Evolutionary conservation across 2,329 filamentous ascomycete species (phyloP).

Genomic region (Coniochaeta prunicola): DNA sequence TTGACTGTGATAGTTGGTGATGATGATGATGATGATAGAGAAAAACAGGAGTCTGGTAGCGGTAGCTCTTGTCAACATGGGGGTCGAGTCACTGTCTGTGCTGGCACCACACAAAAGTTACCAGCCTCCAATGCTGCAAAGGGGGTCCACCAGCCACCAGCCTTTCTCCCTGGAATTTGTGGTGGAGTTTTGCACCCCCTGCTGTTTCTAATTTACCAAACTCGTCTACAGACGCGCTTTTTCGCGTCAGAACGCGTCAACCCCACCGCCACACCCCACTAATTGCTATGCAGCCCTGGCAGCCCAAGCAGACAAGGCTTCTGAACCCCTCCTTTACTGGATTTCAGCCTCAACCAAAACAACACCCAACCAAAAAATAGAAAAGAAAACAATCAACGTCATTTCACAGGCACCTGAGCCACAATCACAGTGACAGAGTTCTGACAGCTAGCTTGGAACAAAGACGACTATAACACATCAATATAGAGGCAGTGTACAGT

Average conservation of each 20-base stretch:
- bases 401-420: not conserved
- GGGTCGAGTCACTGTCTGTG: not conserved
- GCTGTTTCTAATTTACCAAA: not conserved
- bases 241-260: not conserved
- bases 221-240: not conserved
- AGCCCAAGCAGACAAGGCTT: not conserved
- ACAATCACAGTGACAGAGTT: too few species aligned
- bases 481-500: too few species aligned
- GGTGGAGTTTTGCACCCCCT: too few species aligned
- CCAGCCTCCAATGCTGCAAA: not conserved
- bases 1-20: not conserved
- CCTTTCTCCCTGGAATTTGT: not conserved
- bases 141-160: not conserved
- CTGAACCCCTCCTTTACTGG: not conserved
- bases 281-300: not conserved
- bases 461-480: too few species aligned
- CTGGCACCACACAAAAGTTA: not conserved
- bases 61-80: not conserved
- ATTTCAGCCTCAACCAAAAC: not conserved
- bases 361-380: not conserved
- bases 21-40: not conserved
- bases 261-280: not conserved
- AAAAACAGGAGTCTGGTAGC: not conserved
- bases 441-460: not conserved
- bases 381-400: not conserved